Percentiles rank a stretch among this genome's conserved stretches.
Evolutionary conservation across 2,329 filamentous ascomycete species (phyloP).

Genomic region (Cordyceps sp.): DNA sequence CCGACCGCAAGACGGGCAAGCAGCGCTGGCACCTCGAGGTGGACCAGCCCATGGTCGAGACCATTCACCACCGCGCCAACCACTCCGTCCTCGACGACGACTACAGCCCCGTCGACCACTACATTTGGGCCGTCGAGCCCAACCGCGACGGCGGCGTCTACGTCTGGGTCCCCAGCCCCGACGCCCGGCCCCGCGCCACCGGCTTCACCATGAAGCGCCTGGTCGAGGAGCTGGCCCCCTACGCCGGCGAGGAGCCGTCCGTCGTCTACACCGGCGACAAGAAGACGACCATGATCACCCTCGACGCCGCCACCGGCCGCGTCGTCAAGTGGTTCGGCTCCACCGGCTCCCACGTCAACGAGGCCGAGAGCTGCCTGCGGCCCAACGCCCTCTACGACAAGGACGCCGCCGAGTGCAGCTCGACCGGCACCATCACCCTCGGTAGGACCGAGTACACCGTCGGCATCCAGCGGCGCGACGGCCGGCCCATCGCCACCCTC

Average conservation of each 20-base stretch:
- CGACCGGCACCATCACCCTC: slow-evolving; percentile 64
- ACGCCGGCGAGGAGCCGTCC: slow-evolving; percentile 55
- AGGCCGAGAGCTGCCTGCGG: slow-evolving; percentile 58
- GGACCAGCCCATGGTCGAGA: slow-evolving; percentile 81
- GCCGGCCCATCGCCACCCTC: slow-evolving; percentile 69
- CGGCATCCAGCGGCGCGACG: slow-evolving; percentile 60
- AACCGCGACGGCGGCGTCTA: slow-evolving; percentile 76
- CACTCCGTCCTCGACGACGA: slow-evolving; percentile 42
- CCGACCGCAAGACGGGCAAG: slow-evolving; percentile 71
- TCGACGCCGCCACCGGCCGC: slow-evolving; percentile 72
- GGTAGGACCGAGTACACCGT: slow-evolving; percentile 84
- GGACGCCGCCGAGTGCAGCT: slow-evolving; percentile 59
- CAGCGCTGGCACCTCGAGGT: slow-evolving; percentile 74
- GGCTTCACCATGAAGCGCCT: slow-evolving; percentile 69
- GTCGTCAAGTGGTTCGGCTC: slow-evolving; percentile 76
- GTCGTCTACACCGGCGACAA: slow-evolving; percentile 87
- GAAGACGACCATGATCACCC: slow-evolving; percentile 73
- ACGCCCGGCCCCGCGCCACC: slow-evolving; percentile 45
- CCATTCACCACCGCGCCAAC: slow-evolving; percentile 61
- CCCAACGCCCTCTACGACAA: slow-evolving; percentile 51
- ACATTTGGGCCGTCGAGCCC: slow-evolving; percentile 90
- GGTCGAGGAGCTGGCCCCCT: slow-evolving; percentile 69
- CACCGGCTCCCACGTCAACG: slow-evolving; percentile 47
- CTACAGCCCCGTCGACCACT: slow-evolving; percentile 59
- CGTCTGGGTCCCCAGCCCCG: slow-evolving; percentile 54